Percentiles rank a stretch among this genome's conserved stretches.
Evolutionary conservation across 805 yeast species (phyloP).

Genomic region (Metschnikowia hibisci): DNA sequence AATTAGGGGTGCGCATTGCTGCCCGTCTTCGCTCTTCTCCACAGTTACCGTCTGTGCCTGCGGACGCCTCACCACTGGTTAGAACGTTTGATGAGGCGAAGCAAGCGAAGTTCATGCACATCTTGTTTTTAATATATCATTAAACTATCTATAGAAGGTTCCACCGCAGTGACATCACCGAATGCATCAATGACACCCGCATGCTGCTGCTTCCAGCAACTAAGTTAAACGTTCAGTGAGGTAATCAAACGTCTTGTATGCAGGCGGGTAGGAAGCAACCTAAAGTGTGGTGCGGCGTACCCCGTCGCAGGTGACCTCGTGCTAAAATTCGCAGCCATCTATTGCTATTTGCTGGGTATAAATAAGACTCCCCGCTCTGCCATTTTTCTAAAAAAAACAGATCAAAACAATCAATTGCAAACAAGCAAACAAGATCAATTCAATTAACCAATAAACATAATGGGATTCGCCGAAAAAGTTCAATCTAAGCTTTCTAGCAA

Average conservation of each 20-base stretch:
- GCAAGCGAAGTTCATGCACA: background rate
- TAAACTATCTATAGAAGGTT: background rate
- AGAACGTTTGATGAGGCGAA: background rate
- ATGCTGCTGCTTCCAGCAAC: slow-evolving; percentile 1
- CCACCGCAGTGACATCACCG: slow-evolving; percentile 1
- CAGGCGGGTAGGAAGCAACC: slow-evolving; percentile 6
- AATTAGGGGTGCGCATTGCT: background rate
- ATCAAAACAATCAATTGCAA: background rate
- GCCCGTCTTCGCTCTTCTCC: background rate
- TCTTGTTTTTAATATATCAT: background rate
- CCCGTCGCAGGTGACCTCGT: slow-evolving; percentile 1
- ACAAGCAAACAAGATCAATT: background rate
- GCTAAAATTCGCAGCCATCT: slow-evolving; percentile 5
- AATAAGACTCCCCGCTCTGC: background rate
- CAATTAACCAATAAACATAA: slow-evolving; percentile 7
- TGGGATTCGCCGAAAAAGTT: slow-evolving; percentile 40
- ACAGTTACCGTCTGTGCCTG: background rate
- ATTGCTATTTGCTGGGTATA: slow-evolving; percentile 2
- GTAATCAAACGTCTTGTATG: background rate
- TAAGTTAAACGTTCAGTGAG: slow-evolving; percentile 1
- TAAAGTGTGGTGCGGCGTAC: slow-evolving; percentile 2
- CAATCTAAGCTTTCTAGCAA: slow-evolving; percentile 26
- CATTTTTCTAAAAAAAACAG: no score
- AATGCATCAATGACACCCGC: background rate
- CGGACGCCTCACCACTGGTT: no score